Evolutionary conservation across 331 rosid species (phyloP).

Genomic region (Dryas integrifolia): DNA sequence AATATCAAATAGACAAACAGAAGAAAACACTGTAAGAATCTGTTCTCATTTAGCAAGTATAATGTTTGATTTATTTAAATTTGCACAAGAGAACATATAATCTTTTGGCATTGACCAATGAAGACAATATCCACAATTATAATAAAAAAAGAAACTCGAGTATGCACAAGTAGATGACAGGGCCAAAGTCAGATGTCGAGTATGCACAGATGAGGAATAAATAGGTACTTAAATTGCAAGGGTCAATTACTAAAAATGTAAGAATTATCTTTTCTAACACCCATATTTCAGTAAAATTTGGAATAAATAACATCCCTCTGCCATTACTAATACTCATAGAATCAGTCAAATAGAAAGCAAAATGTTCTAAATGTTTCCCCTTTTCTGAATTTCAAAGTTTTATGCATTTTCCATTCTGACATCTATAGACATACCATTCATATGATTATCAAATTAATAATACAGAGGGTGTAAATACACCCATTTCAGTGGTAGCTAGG

Average conservation of each 20-base stretch:
- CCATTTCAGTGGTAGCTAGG: neutral
- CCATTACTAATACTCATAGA: neutral
- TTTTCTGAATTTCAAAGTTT: neutral
- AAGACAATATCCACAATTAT: conserved; percentile 3
- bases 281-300: neutral
- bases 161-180: conserved; percentile 12
- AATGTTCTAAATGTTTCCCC: neutral
- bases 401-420: neutral
- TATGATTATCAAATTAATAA: neutral
- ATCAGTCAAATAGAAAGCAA: neutral
- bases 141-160: neutral
- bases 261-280: neutral
- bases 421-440: neutral
- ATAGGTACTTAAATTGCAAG: neutral
- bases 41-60: conserved; percentile 5
- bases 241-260: too few relatives aligned
- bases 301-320: neutral
- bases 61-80: neutral
- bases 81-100: neutral
- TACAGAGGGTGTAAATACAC: neutral
- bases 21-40: conserved; percentile 3
- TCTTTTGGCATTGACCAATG: neutral
- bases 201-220: neutral
- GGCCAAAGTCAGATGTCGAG: neutral
- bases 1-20: conserved; percentile 25